Percentiles rank a stretch among this genome's conserved stretches.
Evolutionary conservation across 495 filamentous ascomycete genomes (phyloP).

Genomic region (Saxophila tyrrhenica): DNA sequence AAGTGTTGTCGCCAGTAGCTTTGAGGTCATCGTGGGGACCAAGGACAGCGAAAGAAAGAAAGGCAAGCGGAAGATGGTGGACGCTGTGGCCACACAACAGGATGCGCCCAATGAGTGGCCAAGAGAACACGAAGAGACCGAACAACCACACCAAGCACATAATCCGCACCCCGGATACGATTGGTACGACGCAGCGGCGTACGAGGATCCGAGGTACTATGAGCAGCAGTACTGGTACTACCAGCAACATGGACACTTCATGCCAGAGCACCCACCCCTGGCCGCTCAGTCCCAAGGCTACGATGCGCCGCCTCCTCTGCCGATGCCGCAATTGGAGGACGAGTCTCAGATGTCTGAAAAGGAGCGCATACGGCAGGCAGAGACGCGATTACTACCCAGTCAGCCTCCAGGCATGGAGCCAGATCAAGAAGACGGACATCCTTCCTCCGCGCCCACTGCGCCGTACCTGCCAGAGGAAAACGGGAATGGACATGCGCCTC

Average conservation of each 20-base stretch:
- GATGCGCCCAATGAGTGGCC: slow-evolving; percentile 6
- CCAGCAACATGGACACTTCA: not conserved
- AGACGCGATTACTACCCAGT: slow-evolving; percentile 29
- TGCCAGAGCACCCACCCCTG: not conserved
- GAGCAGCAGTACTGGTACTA: slow-evolving; percentile 1
- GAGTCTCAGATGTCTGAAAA: slow-evolving; percentile 29
- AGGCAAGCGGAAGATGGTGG: slow-evolving; percentile 34
- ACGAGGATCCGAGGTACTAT: not conserved
- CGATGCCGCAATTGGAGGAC: slow-evolving; percentile 12
- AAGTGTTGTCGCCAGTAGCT: slow-evolving; percentile 68
- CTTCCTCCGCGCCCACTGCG: slow-evolving; percentile 18
- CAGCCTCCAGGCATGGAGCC: slow-evolving; percentile 22
- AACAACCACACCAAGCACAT: not conserved
- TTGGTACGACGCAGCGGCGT: not conserved
- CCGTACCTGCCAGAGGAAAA: slow-evolving; percentile 17
- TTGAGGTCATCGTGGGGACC: slow-evolving; percentile 83
- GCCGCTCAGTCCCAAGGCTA: not conserved
- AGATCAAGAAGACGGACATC: not conserved
- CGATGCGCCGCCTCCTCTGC: slow-evolving; percentile 1
- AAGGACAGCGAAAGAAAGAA: slow-evolving; percentile 59
- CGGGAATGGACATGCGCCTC: not conserved
- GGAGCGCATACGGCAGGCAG: slow-evolving; percentile 28
- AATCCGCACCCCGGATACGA: not conserved
- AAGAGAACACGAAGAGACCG: slow-evolving; percentile 19
- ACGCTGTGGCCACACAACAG: slow-evolving; percentile 11